These are phyloP conservation scores for Carex scoparia DNA, from an alignment of 176 grass and related monocot species.

Conservation along the genomic window DNA sequence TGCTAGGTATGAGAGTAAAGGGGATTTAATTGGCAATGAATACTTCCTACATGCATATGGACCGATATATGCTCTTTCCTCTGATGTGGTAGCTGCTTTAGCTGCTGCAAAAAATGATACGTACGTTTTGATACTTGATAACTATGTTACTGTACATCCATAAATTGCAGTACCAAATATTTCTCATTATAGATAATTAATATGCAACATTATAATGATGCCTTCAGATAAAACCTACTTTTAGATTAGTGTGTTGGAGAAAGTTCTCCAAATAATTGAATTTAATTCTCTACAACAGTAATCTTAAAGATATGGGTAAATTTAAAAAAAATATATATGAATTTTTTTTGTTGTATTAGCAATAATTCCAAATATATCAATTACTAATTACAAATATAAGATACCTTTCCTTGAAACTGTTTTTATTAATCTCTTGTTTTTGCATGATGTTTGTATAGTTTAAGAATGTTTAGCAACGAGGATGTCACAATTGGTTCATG, in stretches of 20 bases:
- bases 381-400: not conserved
- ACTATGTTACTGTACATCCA: not conserved
- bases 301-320: not conserved
- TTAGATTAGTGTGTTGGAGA: not conserved
- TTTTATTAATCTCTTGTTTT: constrained; percentile 15
- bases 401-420: not conserved
- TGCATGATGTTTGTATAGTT: constrained; percentile 35
- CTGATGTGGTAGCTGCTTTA: constrained; percentile 65
- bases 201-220: not conserved
- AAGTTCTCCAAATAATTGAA: not conserved
- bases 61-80: constrained; percentile 81
- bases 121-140: constrained; percentile 32
- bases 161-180: not conserved
- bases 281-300: not conserved
- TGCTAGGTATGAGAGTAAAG: constrained; percentile 89
- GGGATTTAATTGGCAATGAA: constrained; percentile 72
- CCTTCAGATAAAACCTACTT: not conserved
- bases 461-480: constrained; percentile 93
- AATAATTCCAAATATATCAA: not conserved
- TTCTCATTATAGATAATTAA: not conserved
- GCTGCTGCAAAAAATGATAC: constrained; percentile 68
- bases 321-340: not conserved
- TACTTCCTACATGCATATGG: constrained; percentile 87
- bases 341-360: not conserved
- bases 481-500: constrained; percentile 53